These are phyloP conservation scores for Quercus rubra DNA, from an alignment of 306 rosid genomes.

Conservation along the genomic window DNA sequence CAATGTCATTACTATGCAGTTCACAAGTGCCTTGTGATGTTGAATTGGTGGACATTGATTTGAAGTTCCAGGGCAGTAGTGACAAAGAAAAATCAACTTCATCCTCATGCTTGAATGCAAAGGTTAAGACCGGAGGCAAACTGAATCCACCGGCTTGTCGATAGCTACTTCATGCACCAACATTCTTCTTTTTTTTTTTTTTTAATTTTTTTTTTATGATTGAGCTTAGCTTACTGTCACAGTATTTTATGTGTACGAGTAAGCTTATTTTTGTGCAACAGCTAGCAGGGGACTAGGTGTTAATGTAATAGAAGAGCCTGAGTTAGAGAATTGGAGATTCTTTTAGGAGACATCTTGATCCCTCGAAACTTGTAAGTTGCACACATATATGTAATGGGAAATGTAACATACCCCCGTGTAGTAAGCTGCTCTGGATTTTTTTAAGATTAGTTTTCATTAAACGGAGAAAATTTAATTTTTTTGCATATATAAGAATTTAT, in stretches of 20 bases:
- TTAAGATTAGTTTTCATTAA: too few species aligned
- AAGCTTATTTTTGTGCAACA: neutral
- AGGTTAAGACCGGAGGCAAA: conserved; percentile 32
- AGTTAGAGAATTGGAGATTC: neutral
- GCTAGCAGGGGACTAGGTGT: neutral
- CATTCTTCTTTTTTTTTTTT: neutral
- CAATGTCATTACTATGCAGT: neutral
- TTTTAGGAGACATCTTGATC: neutral
- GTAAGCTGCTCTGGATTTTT: too few species aligned
- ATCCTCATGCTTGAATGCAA: conserved; percentile 48
- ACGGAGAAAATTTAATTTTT: too few species aligned
- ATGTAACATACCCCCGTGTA: too few species aligned
- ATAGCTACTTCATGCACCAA: neutral
- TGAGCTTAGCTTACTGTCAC: too few species aligned
- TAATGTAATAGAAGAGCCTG: neutral
- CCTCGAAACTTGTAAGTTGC: neutral
- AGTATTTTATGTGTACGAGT: too few species aligned
- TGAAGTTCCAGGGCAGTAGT: neutral
- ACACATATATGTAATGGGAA: too few species aligned
- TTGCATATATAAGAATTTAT: too few species aligned
- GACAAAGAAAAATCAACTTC: neutral
- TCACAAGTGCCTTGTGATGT: neutral
- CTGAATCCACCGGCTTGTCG: conserved; percentile 45
- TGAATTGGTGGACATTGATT: neutral
- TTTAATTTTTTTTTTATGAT: too few species aligned